Evolutionary conservation across 1,284 basidiomycete species (phyloP).

Genomic region (Cutaneotrichosporon daszewskae): DNA sequence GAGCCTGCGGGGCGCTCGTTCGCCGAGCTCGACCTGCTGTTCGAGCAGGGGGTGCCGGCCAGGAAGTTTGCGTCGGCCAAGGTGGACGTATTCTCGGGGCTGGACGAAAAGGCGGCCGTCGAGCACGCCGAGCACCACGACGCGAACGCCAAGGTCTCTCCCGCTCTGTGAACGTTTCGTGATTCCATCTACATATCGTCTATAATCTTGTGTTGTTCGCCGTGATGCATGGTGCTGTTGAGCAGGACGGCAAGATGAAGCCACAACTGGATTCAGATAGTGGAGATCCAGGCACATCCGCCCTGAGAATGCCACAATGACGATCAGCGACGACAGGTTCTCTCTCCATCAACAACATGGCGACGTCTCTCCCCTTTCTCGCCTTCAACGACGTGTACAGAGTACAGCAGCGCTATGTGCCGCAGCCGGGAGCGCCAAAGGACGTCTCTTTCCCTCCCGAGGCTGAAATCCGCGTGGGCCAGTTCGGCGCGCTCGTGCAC

Average conservation of each 20-base stretch:
- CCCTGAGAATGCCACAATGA: too few species aligned
- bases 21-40: slow-evolving; percentile 49
- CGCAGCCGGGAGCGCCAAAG: slow-evolving; percentile 32
- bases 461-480: slow-evolving; percentile 46
- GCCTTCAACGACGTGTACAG: slow-evolving; percentile 52
- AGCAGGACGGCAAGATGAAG: not conserved
- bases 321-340: not conserved
- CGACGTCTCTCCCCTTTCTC: slow-evolving; percentile 35
- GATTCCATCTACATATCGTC: too few species aligned
- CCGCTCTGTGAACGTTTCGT: too few species aligned
- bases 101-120: not conserved
- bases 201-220: too few species aligned
- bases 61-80: slow-evolving; percentile 26
- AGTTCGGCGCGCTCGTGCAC: slow-evolving; percentile 48
- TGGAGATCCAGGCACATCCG: too few species aligned
- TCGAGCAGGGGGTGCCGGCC: slow-evolving; percentile 28
- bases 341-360: slow-evolving; percentile 8
- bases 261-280: too few species aligned
- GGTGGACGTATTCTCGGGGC: slow-evolving; percentile 15
- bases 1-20: slow-evolving; percentile 46
- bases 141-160: too few species aligned
- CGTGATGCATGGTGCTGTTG: not conserved
- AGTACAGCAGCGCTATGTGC: slow-evolving; percentile 54
- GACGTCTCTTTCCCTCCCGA: slow-evolving; percentile 1
- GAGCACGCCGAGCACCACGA: too few species aligned